Conservation (phyloP, 2,329 filamentous ascomycete genomes). For the Metarhizium guizhouense region DNA sequence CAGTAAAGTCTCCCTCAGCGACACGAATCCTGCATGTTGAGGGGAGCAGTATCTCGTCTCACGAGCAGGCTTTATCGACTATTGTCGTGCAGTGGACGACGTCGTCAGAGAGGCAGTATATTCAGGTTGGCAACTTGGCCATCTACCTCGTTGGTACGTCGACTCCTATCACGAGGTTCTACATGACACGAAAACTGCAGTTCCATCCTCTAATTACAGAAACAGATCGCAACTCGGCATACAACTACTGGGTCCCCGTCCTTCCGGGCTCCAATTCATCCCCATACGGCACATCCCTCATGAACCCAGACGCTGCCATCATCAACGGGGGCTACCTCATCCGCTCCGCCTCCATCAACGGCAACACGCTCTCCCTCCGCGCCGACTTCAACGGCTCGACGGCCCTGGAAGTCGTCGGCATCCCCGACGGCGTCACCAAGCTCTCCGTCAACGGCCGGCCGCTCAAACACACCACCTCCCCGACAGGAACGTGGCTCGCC, state of each 20-base stretch:
- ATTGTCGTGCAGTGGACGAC: conserved; percentile 23
- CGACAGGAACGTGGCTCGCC: conserved; percentile 37
- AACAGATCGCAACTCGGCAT: conserved; percentile 54
- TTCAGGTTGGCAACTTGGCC: conserved; percentile 29
- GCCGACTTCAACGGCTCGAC: conserved; percentile 61
- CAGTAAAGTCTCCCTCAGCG: conserved; percentile 25
- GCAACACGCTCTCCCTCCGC: conserved; percentile 49
- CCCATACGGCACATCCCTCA: conserved; percentile 23
- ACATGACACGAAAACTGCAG: not conserved
- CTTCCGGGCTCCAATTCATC: conserved; percentile 27
- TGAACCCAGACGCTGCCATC: conserved; percentile 39
- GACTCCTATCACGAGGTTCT: not conserved
- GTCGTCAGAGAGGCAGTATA: conserved; percentile 16
- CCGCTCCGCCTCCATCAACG: conserved; percentile 47
- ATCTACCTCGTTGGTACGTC: conserved; percentile 29
- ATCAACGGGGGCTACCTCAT: conserved; percentile 56
- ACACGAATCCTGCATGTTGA: conserved; percentile 11
- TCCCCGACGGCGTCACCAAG: conserved; percentile 36
- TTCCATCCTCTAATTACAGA: not conserved
- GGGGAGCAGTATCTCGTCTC: conserved; percentile 19
- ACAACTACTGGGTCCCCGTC: conserved; percentile 60
- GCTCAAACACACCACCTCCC: conserved; percentile 24
- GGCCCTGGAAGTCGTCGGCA: conserved; percentile 58
- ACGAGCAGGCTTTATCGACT: conserved; percentile 11
- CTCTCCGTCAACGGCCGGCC: conserved; percentile 33